These are phyloP conservation scores for Pseudocercospora vitis DNA, from an alignment of 2,329 filamentous ascomycete species.

Conservation along the genomic window DNA sequence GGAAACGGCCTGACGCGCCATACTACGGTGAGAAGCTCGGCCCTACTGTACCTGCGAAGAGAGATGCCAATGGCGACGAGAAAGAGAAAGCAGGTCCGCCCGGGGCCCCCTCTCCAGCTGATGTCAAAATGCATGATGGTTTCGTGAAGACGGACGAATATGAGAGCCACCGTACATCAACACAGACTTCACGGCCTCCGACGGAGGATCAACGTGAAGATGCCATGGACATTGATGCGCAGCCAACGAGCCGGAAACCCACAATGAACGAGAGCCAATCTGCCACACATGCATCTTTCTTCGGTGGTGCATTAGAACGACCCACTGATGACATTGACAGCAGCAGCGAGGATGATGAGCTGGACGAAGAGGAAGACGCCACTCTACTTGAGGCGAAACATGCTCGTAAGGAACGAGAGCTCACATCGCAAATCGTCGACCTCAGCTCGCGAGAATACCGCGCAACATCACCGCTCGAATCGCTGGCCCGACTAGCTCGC, in stretches of 20 bases:
- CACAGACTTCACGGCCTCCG: conserved; percentile 7
- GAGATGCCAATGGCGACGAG: conserved; percentile 47
- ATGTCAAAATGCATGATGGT: conserved; percentile 5
- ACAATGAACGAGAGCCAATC: conserved; percentile 28
- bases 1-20: conserved; percentile 44
- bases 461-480: conserved; percentile 46
- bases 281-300: conserved; percentile 35
- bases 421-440: conserved; percentile 47
- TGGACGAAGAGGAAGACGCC: conserved; percentile 51
- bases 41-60: conserved; percentile 44
- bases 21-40: conserved; percentile 26
- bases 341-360: conserved; percentile 49
- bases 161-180: conserved; percentile 6
- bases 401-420: conserved; percentile 46
- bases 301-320: conserved; percentile 32
- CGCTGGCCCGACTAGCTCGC: conserved; percentile 44
- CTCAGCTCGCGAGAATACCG: conserved; percentile 45
- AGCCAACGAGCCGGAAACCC: conserved; percentile 20
- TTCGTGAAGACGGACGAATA: conserved; percentile 20
- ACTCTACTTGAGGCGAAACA: conserved; percentile 50
- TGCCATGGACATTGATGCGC: conserved; percentile 31
- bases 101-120: not conserved
- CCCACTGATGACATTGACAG: conserved; percentile 30
- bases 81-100: conserved; percentile 28
- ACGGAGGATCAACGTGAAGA: conserved; percentile 20